Base-by-base conservation (phyloP, 208 protist species). In the Novymonas esmeraldas region DNA sequence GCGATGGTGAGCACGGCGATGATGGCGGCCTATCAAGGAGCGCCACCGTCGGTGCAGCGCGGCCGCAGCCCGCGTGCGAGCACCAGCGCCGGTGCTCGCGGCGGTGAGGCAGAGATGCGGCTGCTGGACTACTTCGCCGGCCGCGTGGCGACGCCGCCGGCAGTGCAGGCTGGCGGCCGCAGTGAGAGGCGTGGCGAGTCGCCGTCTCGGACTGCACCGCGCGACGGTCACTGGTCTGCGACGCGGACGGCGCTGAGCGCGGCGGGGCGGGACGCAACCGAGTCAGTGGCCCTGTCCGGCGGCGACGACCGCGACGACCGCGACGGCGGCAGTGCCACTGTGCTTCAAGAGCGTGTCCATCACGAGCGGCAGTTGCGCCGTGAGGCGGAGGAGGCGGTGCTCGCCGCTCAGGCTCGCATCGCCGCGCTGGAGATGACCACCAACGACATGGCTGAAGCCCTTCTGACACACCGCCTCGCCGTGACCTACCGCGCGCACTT, bases 371-470 rank as follows among this genome's bases (percentile, higher is more conserved):
- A 61, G 20, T 26, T 64, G 6, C 70, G 70, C 0, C 38, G 18
- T 1, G 62, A 69, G 55, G 62, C 70, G 0, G 74, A 87, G 38
- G 72, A 74, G 9, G 84, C 77, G 1, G 29, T 84, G 38, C 50
- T 64, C 2, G 34, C 50, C 6, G 70, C 72, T 9, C 75, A 82
- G 36, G 49, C 55, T 11, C 70, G 62, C 46, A 64, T 76, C n/a
- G 70, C 70, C 3, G 70, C 70, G 24, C 48, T 90, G 29, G 81
- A 87, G 59, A 75, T 72, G 64, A 60, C 48, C n/a, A 84, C 84
- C 1, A 80, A 90, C 56, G 46, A 79, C 34, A 81, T 90, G 71
- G 67, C 75, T 11, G 80, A 84, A 63, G 13, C 56, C 38, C 36
- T 84, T 10, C 71, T 86, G 38, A 59, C 72, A 2, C 77, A 87